Percentiles rank a stretch among this genome's conserved stretches.
Conservation (phyloP, 257 asterid genomes). For the Asclepias syriaca region DNA sequence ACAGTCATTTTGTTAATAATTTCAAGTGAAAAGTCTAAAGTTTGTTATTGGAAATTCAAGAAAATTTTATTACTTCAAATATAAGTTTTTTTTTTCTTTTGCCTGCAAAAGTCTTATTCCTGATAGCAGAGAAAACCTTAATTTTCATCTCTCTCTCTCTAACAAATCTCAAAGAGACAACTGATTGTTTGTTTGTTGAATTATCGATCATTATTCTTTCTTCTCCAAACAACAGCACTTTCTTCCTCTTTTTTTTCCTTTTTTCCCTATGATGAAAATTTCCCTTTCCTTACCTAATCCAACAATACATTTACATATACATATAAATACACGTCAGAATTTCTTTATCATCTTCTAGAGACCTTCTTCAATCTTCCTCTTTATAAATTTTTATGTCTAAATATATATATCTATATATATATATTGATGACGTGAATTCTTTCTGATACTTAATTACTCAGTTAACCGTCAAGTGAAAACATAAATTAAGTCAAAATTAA, state of each 20-base stretch:
- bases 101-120: not conserved
- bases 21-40: not conserved
- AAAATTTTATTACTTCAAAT: not conserved
- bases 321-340: not conserved
- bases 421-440: too few species aligned
- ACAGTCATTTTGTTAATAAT: not conserved
- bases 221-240: not conserved
- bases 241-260: not conserved
- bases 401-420: too few species aligned
- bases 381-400: too few species aligned
- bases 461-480: too few species aligned
- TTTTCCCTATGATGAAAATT: not conserved
- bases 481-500: too few species aligned
- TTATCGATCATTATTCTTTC: too few species aligned
- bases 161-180: not conserved
- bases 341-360: not conserved
- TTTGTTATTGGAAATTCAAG: not conserved
- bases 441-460: too few species aligned
- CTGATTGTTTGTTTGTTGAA: not conserved
- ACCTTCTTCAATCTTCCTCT: too few species aligned
- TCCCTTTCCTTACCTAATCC: conserved; percentile 5
- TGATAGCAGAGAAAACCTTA: not conserved
- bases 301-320: too few species aligned
- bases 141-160: not conserved
- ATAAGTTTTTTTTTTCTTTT: not conserved